These are phyloP conservation scores for Stereum hirsutum DNA, from an alignment of 1,284 basidiomycete species.

Conservation along the genomic window DNA sequence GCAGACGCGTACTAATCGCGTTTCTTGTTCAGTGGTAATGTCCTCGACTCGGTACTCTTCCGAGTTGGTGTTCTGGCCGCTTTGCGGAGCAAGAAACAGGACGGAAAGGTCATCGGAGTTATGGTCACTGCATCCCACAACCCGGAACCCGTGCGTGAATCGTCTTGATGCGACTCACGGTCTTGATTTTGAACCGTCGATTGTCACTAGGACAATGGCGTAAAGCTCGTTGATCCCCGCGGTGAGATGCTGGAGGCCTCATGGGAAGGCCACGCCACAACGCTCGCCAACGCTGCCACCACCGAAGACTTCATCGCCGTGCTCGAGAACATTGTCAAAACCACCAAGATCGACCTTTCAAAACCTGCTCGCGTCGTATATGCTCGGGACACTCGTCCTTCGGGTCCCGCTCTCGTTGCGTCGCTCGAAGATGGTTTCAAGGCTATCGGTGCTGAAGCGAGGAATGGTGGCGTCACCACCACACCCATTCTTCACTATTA, in stretches of 20 bases:
- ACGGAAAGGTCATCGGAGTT: conserved; percentile 89
- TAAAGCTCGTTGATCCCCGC: conserved; percentile 94
- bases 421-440: conserved; percentile 82
- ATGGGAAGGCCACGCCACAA: conserved; percentile 90
- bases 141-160: conserved; percentile 67
- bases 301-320: conserved; percentile 66
- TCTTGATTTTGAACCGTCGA: not conserved
- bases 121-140: conserved; percentile 99
- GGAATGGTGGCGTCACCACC: conserved; percentile 79
- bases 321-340: conserved; percentile 57
- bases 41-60: conserved; percentile 90
- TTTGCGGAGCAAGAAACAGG: conserved; percentile 83
- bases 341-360: conserved; percentile 70
- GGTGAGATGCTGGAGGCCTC: conserved; percentile 99
- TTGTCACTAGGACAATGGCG: conserved; percentile 82
- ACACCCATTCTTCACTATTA: conserved; percentile 97
- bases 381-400: conserved; percentile 90
- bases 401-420: conserved; percentile 73
- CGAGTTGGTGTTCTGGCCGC: conserved; percentile 88
- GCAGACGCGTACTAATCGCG: not conserved
- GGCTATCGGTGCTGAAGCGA: conserved; percentile 55
- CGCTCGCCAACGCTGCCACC: conserved; percentile 79
- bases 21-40: conserved; percentile 46
- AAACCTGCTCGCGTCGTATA: conserved; percentile 82
- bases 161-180: conserved; percentile 15